These are phyloP conservation scores for Gremmenia infestans DNA, from an alignment of 2,329 filamentous ascomycete species.

Conservation along the genomic window DNA sequence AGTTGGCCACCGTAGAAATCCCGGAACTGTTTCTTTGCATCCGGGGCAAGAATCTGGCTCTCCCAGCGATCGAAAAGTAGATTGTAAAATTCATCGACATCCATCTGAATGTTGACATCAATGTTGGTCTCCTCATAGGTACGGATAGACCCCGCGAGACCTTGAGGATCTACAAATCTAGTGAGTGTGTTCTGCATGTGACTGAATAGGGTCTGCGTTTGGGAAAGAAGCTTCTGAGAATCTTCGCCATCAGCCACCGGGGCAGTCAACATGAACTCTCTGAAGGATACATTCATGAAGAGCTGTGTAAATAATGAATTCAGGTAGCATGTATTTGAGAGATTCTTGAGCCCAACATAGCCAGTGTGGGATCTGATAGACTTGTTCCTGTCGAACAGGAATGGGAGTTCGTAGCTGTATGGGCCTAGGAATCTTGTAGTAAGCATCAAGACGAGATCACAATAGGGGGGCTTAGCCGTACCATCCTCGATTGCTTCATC, in stretches of 20 bases:
- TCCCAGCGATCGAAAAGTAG: conserved; percentile 90
- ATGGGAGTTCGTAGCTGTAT: conserved; percentile 57
- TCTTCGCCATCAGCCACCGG: conserved; percentile 46
- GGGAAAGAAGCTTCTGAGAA: conserved; percentile 63
- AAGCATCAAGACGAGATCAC: conserved; percentile 11
- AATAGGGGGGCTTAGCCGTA: conserved; percentile 1
- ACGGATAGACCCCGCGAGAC: conserved; percentile 69
- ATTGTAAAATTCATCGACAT: conserved; percentile 97
- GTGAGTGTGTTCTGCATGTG: conserved; percentile 78
- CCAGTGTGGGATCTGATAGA: conserved; percentile 72
- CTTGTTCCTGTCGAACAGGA: conserved; percentile 59
- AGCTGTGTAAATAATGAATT: conserved; percentile 93
- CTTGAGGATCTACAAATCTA: conserved; percentile 67
- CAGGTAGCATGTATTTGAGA: conserved; percentile 95
- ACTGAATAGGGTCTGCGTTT: conserved; percentile 78
- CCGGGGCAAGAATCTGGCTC: conserved; percentile 62
- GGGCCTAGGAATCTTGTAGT: conserved; percentile 34
- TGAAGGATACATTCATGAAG: conserved; percentile 90
- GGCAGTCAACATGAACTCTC: conserved; percentile 73
- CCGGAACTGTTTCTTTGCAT: conserved; percentile 68
- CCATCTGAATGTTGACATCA: conserved; percentile 89
- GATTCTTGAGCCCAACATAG: conserved; percentile 84
- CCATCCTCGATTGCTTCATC: conserved; percentile 38
- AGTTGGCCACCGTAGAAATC: conserved; percentile 88
- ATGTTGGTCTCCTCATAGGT: conserved; percentile 80